Percentiles rank a stretch among this genome's conserved stretches.
phyloP scores from a whole-genome alignment of 371 early-diverging fungal genomes.

The Rhizopus delemar region DNA sequence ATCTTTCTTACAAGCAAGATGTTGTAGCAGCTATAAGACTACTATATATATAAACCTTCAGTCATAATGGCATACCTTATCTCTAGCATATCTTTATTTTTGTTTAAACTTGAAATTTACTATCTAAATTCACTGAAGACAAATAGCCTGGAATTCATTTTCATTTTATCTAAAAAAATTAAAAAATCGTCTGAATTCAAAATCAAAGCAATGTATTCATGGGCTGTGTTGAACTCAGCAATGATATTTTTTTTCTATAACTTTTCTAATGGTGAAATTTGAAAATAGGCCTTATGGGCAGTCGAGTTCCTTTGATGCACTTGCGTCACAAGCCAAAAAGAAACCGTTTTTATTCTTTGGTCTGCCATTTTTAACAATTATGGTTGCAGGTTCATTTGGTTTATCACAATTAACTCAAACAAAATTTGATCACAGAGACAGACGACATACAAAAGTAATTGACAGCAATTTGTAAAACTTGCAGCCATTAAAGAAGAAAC shows the following conservation, averaged over 20 bases:
- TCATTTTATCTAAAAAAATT: no score
- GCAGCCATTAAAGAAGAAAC: constrained; percentile 1
- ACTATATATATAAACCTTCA: no score
- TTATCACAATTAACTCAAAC: constrained; percentile 63
- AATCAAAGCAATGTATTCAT: no score
- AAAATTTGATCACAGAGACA: constrained; percentile 63
- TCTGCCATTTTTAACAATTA: constrained; percentile 60
- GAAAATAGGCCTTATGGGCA: constrained; percentile 44
- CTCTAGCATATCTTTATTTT: no score
- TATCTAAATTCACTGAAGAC: no score
- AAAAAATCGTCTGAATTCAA: no score
- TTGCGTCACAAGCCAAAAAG: constrained; percentile 39
- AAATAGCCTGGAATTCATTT: no score
- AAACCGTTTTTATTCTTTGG: constrained; percentile 65
- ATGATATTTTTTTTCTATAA: constrained; percentile 6
- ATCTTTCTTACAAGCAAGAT: no score
- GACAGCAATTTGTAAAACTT: constrained; percentile 14
- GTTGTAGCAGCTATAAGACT: no score
- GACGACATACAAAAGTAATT: constrained; percentile 36
- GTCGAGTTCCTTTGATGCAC: constrained; percentile 28
- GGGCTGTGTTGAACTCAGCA: neutral
- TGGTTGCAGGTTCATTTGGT: constrained; percentile 62
- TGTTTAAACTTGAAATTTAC: no score
- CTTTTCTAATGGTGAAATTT: constrained; percentile 41
- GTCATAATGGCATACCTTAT: no score